A percentile compares a stretch with the other conserved stretches of the same genome.
Conservation (phyloP, 148 eudicot species). For the Linanthus parryae region DNA sequence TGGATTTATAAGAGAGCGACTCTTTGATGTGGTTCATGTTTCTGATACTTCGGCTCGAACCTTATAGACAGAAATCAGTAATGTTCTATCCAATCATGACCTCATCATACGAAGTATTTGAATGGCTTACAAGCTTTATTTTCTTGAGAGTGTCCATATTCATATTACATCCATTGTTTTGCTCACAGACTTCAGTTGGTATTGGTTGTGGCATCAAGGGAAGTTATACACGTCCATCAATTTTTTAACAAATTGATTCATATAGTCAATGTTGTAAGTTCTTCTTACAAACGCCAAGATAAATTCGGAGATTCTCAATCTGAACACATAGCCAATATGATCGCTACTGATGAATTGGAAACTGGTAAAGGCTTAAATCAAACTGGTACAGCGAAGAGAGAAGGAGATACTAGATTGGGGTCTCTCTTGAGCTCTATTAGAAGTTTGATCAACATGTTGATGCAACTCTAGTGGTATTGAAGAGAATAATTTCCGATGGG, state of each 20-base stretch:
- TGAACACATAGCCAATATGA: no score
- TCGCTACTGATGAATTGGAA: no score
- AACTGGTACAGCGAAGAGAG: no score
- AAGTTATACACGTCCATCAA: background rate
- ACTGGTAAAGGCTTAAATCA: no score
- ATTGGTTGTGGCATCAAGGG: background rate
- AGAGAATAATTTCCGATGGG: no score
- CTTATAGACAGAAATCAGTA: constrained; percentile 4
- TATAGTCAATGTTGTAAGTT: constrained; percentile 9
- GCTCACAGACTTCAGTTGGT: background rate
- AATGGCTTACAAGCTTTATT: constrained; percentile 17
- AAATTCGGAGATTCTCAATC: background rate
- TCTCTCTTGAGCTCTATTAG: no score
- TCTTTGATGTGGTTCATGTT: constrained; percentile 16
- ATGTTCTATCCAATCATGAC: constrained; percentile 7
- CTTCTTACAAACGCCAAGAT: background rate
- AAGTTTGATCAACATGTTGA: no score
- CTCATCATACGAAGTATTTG: constrained; percentile 10
- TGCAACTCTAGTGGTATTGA: no score
- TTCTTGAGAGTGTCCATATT: constrained; percentile 2
- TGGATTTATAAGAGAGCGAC: constrained; percentile 11
- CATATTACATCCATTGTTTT: background rate
- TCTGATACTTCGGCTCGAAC: constrained; percentile 7
- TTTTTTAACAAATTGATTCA: background rate
- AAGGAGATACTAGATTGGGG: no score